Percentiles rank a stretch among this genome's conserved stretches.
phyloP scores from a whole-genome alignment of 306 rosid genomes.

The Vachellia pachyceras region DNA sequence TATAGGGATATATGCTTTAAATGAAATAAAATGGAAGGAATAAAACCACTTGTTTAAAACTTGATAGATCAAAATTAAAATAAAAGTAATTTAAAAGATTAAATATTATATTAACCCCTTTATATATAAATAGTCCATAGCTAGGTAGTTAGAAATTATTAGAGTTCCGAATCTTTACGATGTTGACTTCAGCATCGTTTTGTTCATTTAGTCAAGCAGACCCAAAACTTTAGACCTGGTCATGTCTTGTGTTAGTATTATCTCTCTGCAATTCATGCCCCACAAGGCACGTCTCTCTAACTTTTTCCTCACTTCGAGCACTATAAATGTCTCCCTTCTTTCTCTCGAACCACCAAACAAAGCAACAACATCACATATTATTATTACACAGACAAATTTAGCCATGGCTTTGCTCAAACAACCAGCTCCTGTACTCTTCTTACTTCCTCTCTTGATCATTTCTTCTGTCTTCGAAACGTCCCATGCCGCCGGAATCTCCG shows the following conservation, averaged over 20 bases:
- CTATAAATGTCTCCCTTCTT: constrained; percentile 22
- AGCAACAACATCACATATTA: too few relatives aligned
- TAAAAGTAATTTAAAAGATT: too few relatives aligned
- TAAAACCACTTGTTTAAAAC: too few relatives aligned
- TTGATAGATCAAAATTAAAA: too few relatives aligned
- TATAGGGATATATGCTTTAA: too few relatives aligned
- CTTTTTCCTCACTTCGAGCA: constrained; percentile 33
- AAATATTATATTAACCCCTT: too few relatives aligned
- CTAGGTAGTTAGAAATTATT: not conserved
- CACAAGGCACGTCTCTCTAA: constrained; percentile 17
- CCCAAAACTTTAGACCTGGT: not conserved
- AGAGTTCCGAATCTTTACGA: not conserved
- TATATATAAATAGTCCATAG: too few relatives aligned
- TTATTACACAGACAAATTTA: not conserved
- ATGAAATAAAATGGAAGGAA: too few relatives aligned
- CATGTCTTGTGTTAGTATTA: not conserved
- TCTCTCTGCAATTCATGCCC: not conserved
- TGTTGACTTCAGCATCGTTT: not conserved
- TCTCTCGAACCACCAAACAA: not conserved
- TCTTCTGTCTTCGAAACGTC: constrained; percentile 31
- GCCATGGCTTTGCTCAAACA: not conserved
- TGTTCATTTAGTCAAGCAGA: not conserved
- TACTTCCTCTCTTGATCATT: constrained; percentile 40
- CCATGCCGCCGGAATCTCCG: constrained; percentile 52
- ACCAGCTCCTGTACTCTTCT: constrained; percentile 15